Evolutionary conservation across 2,329 filamentous ascomycete genomes (phyloP).

Genomic region (Arthroderma sp.): DNA sequence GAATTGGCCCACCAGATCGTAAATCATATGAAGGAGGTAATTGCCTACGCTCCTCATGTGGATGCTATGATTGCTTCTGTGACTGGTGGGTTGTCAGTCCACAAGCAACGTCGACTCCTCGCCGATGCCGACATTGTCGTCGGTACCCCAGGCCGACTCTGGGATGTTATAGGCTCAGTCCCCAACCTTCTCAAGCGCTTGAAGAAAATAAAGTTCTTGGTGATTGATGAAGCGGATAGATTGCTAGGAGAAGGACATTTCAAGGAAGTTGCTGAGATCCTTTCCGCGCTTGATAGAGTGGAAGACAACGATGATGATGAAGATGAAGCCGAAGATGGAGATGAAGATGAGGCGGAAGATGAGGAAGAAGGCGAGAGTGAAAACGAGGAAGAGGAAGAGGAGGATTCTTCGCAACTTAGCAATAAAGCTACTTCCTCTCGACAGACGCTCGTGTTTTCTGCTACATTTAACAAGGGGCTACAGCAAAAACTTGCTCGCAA

Average conservation of each 20-base stretch:
- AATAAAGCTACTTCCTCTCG: slow-evolving; percentile 31
- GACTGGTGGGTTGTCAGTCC: slow-evolving; percentile 83
- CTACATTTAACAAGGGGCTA: slow-evolving; percentile 81
- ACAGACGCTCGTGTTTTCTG: slow-evolving; percentile 92
- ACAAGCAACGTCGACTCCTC: slow-evolving; percentile 82
- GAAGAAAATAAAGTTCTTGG: slow-evolving; percentile 63
- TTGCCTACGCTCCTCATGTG: slow-evolving; percentile 50
- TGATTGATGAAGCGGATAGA: slow-evolving; percentile 88
- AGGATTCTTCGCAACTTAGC: too few relatives aligned
- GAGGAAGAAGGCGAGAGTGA: slow-evolving; percentile 24
- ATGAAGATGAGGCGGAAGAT: slow-evolving; percentile 27
- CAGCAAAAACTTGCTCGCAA: slow-evolving; percentile 85
- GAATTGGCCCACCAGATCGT: slow-evolving; percentile 87
- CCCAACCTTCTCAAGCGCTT: slow-evolving; percentile 57
- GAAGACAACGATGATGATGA: slow-evolving; percentile 35
- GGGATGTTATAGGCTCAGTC: slow-evolving; percentile 79
- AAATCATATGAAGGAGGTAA: slow-evolving; percentile 67
- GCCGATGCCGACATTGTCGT: slow-evolving; percentile 82
- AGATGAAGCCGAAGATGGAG: slow-evolving; percentile 18
- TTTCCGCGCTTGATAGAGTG: slow-evolving; percentile 62
- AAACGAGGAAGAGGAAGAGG: slow-evolving; percentile 28
- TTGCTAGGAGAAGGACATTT: slow-evolving; percentile 87
- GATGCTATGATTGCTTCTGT: slow-evolving; percentile 60
- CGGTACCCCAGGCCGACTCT: slow-evolving; percentile 79
- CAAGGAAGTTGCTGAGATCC: slow-evolving; percentile 81